Base-by-base conservation (phyloP, 164 flowering plant species). In the Akebia trifoliata region DNA sequence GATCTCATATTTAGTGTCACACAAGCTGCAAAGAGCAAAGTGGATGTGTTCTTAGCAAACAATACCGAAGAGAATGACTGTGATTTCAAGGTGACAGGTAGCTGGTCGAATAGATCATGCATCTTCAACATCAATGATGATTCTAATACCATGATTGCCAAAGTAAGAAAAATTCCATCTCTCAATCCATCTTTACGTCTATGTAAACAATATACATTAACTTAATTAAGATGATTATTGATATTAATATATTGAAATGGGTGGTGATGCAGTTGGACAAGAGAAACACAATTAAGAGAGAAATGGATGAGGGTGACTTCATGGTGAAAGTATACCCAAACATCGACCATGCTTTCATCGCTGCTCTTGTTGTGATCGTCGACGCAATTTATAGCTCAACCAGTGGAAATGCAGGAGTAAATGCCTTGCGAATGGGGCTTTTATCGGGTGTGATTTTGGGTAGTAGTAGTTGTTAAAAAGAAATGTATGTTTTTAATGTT, bases 31-130 rank as follows among this genome's bases (percentile, higher is more conserved):
- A 70, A 60, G 56, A 76, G 77, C 2, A 43, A 59, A n/a, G 36
- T 69, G 26, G 64, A 69, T 49, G 72, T 69, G 36, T 59, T 59
- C 53, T 55, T 64, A 8, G 64, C 72, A 2, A 8, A 55, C 1
- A 76, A 76, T 62, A 51, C 64, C 1, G 49, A 20, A 8, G 70
- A 72, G 54, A 52, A 59, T 12, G 51, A 31, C 0, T 62, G 68
- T 32, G 80, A 76, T 60, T 76, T 69, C 69, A 68, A 59, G 34
- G 30, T 76, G 47, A 69, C 64, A 49, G 76, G 80, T 32, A 70
- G 74, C 61, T 76, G 66, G 70, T 38, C 58, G 15, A 67, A 70
- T 39, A 67, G 74, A 54, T 64, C 76, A 7, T 76, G 80, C 57
- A 50, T 30, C 30, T 49, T 76, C 18, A 64, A 64, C 31, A 45